These are phyloP conservation scores for Sporobolomyces phaffii DNA, from an alignment of 768 basidiomycete genomes.

Conservation along the genomic window DNA sequence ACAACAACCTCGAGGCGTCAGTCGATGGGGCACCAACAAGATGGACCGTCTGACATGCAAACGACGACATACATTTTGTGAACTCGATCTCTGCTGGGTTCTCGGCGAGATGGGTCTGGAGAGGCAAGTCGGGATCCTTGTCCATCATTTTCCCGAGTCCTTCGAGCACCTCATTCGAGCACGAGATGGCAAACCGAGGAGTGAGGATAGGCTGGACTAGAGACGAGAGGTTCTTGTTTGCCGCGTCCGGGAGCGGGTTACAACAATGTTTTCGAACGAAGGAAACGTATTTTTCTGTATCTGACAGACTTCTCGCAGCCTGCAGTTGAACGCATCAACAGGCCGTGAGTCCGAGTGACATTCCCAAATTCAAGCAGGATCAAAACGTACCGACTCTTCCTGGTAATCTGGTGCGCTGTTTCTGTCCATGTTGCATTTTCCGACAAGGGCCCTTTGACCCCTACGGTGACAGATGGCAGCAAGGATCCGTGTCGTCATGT, in stretches of 20 bases:
- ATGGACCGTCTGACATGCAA: no score
- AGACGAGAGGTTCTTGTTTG: conserved; percentile 37
- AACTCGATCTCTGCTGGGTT: conserved; percentile 66
- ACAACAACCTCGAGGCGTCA: no score
- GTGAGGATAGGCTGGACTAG: conserved; percentile 86
- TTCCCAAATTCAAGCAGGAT: neutral
- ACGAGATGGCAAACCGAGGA: conserved; percentile 92
- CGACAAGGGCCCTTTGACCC: conserved; percentile 51
- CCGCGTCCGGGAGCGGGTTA: neutral
- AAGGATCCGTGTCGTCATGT: conserved; percentile 71
- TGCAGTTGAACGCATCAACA: neutral
- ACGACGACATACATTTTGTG: conserved; percentile 52
- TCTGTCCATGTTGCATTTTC: conserved; percentile 89
- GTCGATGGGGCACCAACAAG: neutral
- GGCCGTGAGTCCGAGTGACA: no score
- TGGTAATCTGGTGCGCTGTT: conserved; percentile 64
- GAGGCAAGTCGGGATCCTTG: conserved; percentile 58
- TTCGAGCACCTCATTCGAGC: conserved; percentile 63
- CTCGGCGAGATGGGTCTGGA: conserved; percentile 92
- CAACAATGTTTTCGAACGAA: conserved; percentile 56
- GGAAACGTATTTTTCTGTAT: conserved; percentile 61
- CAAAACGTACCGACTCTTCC: conserved; percentile 20
- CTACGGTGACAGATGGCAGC: conserved; percentile 64
- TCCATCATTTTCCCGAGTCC: conserved; percentile 60
- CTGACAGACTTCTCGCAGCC: conserved; percentile 46